Evolutionary conservation across 108 stramenopile species (phyloP).

Genomic region (Nitzschia sp.): DNA sequence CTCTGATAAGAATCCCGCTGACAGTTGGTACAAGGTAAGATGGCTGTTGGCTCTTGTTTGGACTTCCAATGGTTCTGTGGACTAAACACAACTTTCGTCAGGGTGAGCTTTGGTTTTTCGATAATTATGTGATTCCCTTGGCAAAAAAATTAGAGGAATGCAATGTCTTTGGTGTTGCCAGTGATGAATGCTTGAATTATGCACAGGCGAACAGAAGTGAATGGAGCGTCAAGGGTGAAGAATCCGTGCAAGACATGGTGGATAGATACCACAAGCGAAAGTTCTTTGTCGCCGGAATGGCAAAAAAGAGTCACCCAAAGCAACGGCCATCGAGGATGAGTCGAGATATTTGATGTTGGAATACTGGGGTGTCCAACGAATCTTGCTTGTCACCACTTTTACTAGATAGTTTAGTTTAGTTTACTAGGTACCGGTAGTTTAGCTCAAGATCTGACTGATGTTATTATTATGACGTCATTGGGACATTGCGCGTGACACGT

Average conservation of each 20-base stretch:
- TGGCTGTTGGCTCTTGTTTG: not conserved
- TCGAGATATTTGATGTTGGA: not conserved
- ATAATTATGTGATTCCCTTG: slow-evolving; percentile 32
- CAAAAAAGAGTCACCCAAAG: slow-evolving; percentile 14
- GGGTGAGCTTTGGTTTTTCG: slow-evolving; percentile 47
- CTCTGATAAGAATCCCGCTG: slow-evolving; percentile 37
- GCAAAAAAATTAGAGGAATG: slow-evolving; percentile 36
- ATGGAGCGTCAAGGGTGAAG: slow-evolving; percentile 29
- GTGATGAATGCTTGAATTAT: slow-evolving; percentile 26
- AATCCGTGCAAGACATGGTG: slow-evolving; percentile 16
- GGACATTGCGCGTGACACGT: no score
- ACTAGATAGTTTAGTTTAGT: no score
- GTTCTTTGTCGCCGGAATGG: slow-evolving; percentile 19
- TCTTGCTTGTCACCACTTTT: no score
- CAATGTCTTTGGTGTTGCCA: slow-evolving; percentile 25
- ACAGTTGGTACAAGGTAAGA: slow-evolving; percentile 46
- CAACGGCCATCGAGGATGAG: not conserved
- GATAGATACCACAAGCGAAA: slow-evolving; percentile 10
- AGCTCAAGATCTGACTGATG: no score
- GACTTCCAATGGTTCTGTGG: not conserved
- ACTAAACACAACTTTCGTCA: slow-evolving; percentile 2
- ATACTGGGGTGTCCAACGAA: not conserved
- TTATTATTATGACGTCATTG: no score
- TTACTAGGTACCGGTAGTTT: no score
- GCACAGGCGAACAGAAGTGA: slow-evolving; percentile 27